Evolutionary conservation across 1,284 basidiomycete genomes (phyloP).

Genomic region (Puccinia polysora): DNA sequence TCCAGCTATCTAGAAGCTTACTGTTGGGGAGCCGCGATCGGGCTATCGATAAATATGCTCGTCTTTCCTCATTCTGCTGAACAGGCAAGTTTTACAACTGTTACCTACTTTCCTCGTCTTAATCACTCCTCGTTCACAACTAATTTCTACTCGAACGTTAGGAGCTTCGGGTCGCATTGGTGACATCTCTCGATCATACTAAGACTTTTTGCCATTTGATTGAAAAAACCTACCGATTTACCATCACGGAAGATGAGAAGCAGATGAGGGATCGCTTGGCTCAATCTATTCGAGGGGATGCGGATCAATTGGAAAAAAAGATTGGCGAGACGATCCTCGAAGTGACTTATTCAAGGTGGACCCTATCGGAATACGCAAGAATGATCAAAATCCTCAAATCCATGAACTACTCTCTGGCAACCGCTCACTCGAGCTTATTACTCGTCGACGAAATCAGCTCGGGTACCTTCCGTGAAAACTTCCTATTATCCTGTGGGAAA

Average conservation of each 20-base stretch:
- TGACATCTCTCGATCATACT: conserved; percentile 52
- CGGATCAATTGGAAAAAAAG: conserved; percentile 51
- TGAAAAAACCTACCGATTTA: conserved; percentile 52
- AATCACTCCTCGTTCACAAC: background rate
- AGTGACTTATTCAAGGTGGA: conserved; percentile 52
- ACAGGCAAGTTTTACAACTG: conserved; percentile 36
- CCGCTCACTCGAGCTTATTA: conserved; percentile 50
- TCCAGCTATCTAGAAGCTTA: conserved; percentile 53
- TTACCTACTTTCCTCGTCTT: background rate
- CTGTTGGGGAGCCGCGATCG: conserved; percentile 50
- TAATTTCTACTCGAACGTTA: background rate
- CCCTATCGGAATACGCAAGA: conserved; percentile 50
- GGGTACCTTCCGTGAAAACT: conserved; percentile 49
- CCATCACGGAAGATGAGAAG: conserved; percentile 53
- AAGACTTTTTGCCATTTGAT: conserved; percentile 51
- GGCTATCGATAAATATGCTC: conserved; percentile 52
- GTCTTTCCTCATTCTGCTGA: conserved; percentile 53
- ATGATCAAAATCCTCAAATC: conserved; percentile 50
- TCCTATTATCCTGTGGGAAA: conserved; percentile 49
- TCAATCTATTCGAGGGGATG: conserved; percentile 53
- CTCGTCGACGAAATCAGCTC: conserved; percentile 49
- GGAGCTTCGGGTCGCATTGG: conserved; percentile 53
- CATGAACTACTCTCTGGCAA: conserved; percentile 53
- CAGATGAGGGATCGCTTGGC: conserved; percentile 50
- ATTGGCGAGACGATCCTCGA: conserved; percentile 51